phyloP scores from a whole-genome alignment of 345 rosid species.

The Limnanthes douglasii region DNA sequence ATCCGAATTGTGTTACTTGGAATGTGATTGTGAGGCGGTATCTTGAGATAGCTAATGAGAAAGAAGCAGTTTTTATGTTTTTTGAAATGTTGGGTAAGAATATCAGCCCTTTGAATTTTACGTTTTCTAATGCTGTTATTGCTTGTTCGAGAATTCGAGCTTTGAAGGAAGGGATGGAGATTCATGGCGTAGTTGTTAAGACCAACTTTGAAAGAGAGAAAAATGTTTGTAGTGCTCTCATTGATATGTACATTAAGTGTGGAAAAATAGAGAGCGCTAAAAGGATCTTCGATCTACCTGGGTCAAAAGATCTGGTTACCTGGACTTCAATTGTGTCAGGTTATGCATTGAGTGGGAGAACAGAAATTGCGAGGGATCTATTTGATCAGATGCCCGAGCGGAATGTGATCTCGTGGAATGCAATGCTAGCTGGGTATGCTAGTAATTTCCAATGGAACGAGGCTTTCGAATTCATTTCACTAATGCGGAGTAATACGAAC shows the following conservation, averaged over 20 bases:
- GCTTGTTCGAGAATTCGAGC: constrained; percentile 51
- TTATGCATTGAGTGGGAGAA: constrained; percentile 46
- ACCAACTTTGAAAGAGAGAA: constrained; percentile 23
- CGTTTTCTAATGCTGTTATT: constrained; percentile 50
- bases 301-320: constrained; percentile 35
- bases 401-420: constrained; percentile 70
- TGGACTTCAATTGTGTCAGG: constrained; percentile 71
- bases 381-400: constrained; percentile 68
- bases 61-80: constrained; percentile 50
- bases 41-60: constrained; percentile 45
- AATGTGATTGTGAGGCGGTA: constrained; percentile 75
- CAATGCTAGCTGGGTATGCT: constrained; percentile 68
- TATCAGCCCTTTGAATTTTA: constrained; percentile 44
- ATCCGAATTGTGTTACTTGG: constrained; percentile 67
- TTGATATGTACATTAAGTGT: constrained; percentile 61
- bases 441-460: constrained; percentile 41
- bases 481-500: constrained; percentile 29
- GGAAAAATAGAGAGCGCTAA: constrained; percentile 42
- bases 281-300: constrained; percentile 35
- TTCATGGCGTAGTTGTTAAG: constrained; percentile 48
- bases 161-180: constrained; percentile 46
- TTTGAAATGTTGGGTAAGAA: constrained; percentile 31
- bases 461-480: constrained; percentile 33
- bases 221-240: constrained; percentile 47
- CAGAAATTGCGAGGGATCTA: constrained; percentile 48